Percentiles rank a stretch among this genome's conserved stretches.
These are phyloP conservation scores for Lepidium didymum DNA, from an alignment of 345 rosid species.

Conservation along the genomic window DNA sequence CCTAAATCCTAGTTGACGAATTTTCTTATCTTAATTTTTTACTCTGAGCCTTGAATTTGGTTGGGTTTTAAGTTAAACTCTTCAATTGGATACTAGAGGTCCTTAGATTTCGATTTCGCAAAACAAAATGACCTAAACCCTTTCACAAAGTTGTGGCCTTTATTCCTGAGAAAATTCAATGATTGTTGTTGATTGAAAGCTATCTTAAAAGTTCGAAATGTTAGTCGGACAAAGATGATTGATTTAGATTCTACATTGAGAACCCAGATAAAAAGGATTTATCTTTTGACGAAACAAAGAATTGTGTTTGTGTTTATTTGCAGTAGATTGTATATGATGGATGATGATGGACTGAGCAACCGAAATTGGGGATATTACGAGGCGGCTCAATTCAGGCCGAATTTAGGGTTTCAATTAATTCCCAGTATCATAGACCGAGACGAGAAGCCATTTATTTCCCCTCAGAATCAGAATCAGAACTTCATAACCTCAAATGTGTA, in stretches of 20 bases:
- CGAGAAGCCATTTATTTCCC: conserved; percentile 52
- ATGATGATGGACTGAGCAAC: conserved; percentile 58
- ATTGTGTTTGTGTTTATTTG: background rate
- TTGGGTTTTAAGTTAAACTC: background rate
- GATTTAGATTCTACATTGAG: background rate
- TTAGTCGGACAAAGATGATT: background rate
- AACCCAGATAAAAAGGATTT: background rate
- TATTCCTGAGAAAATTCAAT: background rate
- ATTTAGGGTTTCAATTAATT: conserved; percentile 71
- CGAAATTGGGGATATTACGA: conserved; percentile 91
- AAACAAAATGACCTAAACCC: background rate
- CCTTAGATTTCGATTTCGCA: background rate
- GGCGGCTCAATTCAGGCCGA: conserved; percentile 59
- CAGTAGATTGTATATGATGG: conserved; percentile 45
- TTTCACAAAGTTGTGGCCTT: background rate
- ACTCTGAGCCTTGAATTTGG: background rate
- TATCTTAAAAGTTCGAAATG: background rate
- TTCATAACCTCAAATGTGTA: conserved; percentile 25
- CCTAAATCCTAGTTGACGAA: background rate
- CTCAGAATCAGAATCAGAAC: conserved; percentile 55
- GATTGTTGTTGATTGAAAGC: background rate
- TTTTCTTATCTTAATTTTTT: background rate
- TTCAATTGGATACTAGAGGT: background rate
- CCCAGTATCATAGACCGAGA: conserved; percentile 52
- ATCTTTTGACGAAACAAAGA: background rate